Conservation (phyloP, 192 early-diverging fungal species). For the Coemansia sp. region DNA sequence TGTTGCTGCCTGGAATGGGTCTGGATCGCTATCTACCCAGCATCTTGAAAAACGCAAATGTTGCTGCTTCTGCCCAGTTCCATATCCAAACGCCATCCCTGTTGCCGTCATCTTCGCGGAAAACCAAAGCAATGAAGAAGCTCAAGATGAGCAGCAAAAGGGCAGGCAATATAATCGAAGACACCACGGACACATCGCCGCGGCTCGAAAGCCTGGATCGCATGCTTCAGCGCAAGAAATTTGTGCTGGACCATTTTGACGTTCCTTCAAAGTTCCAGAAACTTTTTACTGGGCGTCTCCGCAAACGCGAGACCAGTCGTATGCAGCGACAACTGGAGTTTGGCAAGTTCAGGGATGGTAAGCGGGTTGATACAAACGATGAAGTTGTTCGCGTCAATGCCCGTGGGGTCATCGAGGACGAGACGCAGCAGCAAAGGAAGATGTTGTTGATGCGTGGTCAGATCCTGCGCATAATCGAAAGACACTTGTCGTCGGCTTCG, state of each 20-base stretch:
- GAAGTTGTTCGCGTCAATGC: conserved; percentile 21
- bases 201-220: conserved; percentile 22
- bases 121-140: neutral
- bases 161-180: conserved; percentile 1
- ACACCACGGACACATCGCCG: neutral
- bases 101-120: neutral
- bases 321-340: conserved; percentile 28
- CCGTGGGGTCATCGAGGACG: conserved; percentile 26
- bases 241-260: conserved; percentile 44
- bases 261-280: conserved; percentile 51
- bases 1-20: neutral
- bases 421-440: conserved; percentile 23
- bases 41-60: neutral
- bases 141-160: neutral
- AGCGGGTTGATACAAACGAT: neutral
- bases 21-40: neutral
- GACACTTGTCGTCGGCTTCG: conserved; percentile 24
- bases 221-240: conserved; percentile 38
- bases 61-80: conserved; percentile 1
- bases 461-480: conserved; percentile 48
- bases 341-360: neutral
- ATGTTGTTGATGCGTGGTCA: conserved; percentile 31
- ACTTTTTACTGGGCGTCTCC: conserved; percentile 48
- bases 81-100: neutral
- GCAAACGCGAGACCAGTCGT: conserved; percentile 44